Evolutionary conservation across 192 early-diverging fungal species (phyloP).

Genomic region (Globomyces pollinis-pini): DNA sequence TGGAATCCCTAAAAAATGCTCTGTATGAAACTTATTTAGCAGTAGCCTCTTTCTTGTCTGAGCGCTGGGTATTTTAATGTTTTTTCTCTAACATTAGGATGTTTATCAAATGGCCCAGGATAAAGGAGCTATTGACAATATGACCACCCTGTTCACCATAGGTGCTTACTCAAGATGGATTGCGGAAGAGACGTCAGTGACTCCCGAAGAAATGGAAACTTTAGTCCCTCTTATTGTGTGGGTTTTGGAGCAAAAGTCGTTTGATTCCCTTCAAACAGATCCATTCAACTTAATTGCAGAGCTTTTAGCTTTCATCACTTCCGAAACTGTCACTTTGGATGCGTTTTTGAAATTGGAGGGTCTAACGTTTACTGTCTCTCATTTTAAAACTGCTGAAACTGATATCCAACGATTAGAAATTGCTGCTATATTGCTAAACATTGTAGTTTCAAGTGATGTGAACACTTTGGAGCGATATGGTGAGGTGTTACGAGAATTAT

Average conservation of each 20-base stretch:
- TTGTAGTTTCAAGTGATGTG: neutral
- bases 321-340: neutral
- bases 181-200: neutral
- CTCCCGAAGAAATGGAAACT: neutral
- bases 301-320: neutral
- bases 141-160: neutral
- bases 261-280: neutral
- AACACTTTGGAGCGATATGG: neutral
- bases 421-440: neutral
- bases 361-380: neutral
- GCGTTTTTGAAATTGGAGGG: neutral
- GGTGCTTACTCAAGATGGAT: neutral
- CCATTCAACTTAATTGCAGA: neutral
- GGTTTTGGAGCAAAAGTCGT: neutral
- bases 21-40: neutral
- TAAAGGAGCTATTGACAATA: neutral
- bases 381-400: neutral
- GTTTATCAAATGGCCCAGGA: neutral
- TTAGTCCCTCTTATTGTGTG: neutral
- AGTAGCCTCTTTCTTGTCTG: neutral
- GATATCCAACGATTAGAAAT: neutral
- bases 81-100: neutral
- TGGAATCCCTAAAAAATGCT: constrained; percentile 1
- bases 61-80: constrained; percentile 4
- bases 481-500: neutral